Evolutionary conservation across 148 eudicot species (phyloP), one percentile per base, ranked within the genome.

Genomic region (Amaranthus cruentus): DNA sequence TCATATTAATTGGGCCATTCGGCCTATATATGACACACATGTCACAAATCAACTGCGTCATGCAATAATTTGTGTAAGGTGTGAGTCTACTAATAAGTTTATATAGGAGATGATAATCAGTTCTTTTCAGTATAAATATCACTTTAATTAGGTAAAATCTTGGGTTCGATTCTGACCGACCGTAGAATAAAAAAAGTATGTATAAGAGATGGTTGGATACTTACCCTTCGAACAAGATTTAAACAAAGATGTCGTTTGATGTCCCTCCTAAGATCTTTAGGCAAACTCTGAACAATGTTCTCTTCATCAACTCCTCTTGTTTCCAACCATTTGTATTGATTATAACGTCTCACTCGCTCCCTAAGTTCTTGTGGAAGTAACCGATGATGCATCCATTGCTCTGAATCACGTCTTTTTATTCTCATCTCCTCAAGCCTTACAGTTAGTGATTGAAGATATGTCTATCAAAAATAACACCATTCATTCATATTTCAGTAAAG

Each of bases 351-450:
- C 5, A 84, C 81, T 6, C 83, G 73, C 54, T 85, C 84, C 71
- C 85, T 81, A 11, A 86, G 71, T 63, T 88, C 89, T 50, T 75
- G 82, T 9, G 92, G 92, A 42, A 88, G 82, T 72, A 82, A 84
- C 68, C 88, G 77, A 55, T 86, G 86, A 55, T 76, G 86, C 89
- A 88, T 88, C 92, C 92, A 88, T 43, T 84, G 88, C 68, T 88
- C 89, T 7, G 84, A 71, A 72, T 88, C 92, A 62, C 79, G 81
- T 84, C 83, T 76, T 82, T 81, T 83, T 66, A 82, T 79, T 81
- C 89, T 86, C 89, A 86, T 86, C 49, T 88, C 84, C 70, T 88
- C 91, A 60, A 84, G 49, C 57, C 89, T 79, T 42, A 73, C 77
- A 3, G 79, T 81, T 6, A 86, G 76, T 3, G 84, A 82, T 76